Percentiles rank a stretch among this genome's conserved stretches.
Evolutionary conservation across 2,329 filamentous ascomycete species (phyloP).

Genomic region (Arthrobotrys megalospora): DNA sequence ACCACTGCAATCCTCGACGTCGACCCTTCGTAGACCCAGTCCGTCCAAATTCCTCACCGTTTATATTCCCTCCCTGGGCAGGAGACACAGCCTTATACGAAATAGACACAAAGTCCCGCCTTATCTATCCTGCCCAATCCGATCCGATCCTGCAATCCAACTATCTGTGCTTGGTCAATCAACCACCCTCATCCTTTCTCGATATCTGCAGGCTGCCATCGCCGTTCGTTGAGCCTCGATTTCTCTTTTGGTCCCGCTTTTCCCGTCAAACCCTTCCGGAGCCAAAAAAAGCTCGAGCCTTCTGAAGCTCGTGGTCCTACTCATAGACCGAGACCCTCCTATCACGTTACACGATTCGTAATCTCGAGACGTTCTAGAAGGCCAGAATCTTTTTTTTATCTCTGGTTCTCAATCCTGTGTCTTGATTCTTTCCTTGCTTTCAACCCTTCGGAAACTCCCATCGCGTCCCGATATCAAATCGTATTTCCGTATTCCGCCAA

Average conservation of each 20-base stretch:
- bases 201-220: conserved; percentile 45
- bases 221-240: conserved; percentile 46
- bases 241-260: conserved; percentile 34
- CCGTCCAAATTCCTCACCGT: conserved; percentile 28
- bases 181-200: not conserved
- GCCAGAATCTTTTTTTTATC: conserved; percentile 19
- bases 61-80: conserved; percentile 35
- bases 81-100: conserved; percentile 44
- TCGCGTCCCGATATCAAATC: conserved; percentile 20
- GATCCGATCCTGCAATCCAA: not conserved
- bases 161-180: conserved; percentile 5
- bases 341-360: conserved; percentile 54
- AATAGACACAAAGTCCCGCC: conserved; percentile 13
- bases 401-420: not conserved
- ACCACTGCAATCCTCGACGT: conserved; percentile 20
- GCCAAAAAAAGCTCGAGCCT: conserved; percentile 21
- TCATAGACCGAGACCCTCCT: conserved; percentile 1
- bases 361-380: conserved; percentile 51
- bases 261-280: conserved; percentile 28
- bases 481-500: conserved; percentile 18
- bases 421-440: not conserved
- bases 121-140: conserved; percentile 18
- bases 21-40: conserved; percentile 6
- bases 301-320: conserved; percentile 49
- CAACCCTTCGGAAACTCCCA: conserved; percentile 1